Base-by-base conservation (phyloP, 2,329 filamentous ascomycete species). In the Ophiostoma australiae region DNA sequence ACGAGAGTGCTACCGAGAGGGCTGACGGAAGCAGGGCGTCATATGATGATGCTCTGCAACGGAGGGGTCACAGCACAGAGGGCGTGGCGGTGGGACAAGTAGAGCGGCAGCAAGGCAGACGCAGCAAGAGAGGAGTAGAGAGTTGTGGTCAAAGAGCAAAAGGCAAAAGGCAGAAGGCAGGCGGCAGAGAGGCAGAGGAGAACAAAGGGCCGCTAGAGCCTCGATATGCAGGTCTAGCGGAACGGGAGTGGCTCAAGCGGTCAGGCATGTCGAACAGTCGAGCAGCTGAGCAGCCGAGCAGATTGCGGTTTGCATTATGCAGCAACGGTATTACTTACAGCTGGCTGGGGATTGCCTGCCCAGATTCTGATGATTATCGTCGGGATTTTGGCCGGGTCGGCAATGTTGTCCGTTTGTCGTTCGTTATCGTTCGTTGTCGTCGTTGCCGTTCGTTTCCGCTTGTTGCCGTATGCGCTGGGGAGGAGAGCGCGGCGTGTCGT, bases 51-150 rank as follows among this genome's bases (percentile, higher is more conserved):
- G n/a, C 23, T 27, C 17, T 58, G n/a, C 52, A 23, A 23, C 52
- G 23, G 52, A 31, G n/a, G 23, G 52, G 52, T 31, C 44, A 27
- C 52, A 58, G 52, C 52, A 58, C 23, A 58, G 52, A 58, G 17
- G 52, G 23, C 23, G 23, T 27, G 8, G n/a, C 31, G 48, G 17
- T 27, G 13, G 11, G 52, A 58, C 52, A 27, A 27, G 52, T 33
- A 63, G 27, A 20, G 58, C 58, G 13, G 58, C 58, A 63, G 58
- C 27, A 20, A 63, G 52, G 52, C 52, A 58, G 52, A 58, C 15
- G 52, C 20, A 48, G 7, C 20, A 48, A 15, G 20, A n/a, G 37
- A 31, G 27, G 27, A 11, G 39, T 41, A 41, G 44, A 48, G 27
- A 31, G 27, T 3, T 31, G 27, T 31, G 27, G 17, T 52, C 20